Conservation (phyloP, 164 flowering plant genomes). For the Platanus orientalis region DNA sequence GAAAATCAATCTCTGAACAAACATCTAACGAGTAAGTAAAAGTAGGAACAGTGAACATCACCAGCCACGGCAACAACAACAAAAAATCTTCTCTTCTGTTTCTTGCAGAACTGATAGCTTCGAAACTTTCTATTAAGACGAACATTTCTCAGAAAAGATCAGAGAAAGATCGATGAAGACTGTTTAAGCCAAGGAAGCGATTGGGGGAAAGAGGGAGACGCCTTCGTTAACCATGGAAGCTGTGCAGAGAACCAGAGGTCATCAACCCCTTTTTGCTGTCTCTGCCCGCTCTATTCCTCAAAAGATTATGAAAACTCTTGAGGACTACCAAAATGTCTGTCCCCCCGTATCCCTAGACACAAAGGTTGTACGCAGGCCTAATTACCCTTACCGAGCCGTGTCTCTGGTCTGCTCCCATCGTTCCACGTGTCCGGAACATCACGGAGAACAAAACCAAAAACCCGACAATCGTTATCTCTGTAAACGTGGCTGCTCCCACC, state of each 20-base stretch:
- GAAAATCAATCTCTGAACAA: not conserved
- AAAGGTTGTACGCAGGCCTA: too few species aligned
- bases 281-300: constrained; percentile 1
- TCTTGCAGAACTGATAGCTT: constrained; percentile 9
- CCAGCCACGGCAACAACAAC: constrained; percentile 27
- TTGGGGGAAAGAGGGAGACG: constrained; percentile 15
- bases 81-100: constrained; percentile 8
- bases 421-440: too few species aligned
- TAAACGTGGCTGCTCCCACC: too few species aligned
- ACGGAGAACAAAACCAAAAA: too few species aligned
- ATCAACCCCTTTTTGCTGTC: constrained; percentile 13
- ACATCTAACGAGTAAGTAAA: not conserved
- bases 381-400: too few species aligned
- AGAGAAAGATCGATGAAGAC: constrained; percentile 5
- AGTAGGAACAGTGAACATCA: constrained; percentile 32
- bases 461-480: too few species aligned
- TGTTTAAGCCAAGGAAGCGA: constrained; percentile 9
- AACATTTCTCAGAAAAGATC: constrained; percentile 19
- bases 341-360: too few species aligned
- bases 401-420: too few species aligned
- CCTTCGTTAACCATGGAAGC: constrained; percentile 6
- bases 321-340: not conserved
- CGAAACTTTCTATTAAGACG: constrained; percentile 8
- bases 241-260: constrained; percentile 10
- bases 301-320: constrained; percentile 5